Evolutionary conservation across 2,329 filamentous ascomycete species (phyloP), one percentile per base, ranked within the genome.

Genomic region (Monosporascus sp.): DNA sequence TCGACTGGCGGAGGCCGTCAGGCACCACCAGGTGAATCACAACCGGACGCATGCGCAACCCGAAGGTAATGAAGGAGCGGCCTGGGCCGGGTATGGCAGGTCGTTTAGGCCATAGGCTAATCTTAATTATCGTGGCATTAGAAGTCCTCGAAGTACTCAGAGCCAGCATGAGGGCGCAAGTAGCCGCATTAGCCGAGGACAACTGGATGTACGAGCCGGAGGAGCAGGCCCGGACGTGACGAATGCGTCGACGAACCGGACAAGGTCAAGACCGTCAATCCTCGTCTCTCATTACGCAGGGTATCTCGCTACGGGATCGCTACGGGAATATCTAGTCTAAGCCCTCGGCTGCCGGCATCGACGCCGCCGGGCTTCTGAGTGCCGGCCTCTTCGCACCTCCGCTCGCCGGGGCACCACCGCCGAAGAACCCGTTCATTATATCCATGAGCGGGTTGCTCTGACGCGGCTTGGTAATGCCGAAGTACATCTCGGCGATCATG

Each of bases 371-470:
- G 62, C 56, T 72, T 55, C 75, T 73, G 36, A 75, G 61, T n/a
- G 73, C 71, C n/a, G 73, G 73, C 53, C 72, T 74, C 56, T 70
- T 72, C 43, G 64, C 52, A 48, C 58, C 62, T 36, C 62, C 65
- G 48, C 62, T 55, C 22, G 57, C 59, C 31, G 68, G 61, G 22
- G 71, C 78, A n/a, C 80, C 81, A 20, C 91, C 91, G 48, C 92
- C 92, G 66, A 99, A 89, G 79, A 99, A 84, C 58, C 85, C 92
- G 48, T 91, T 92, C 89, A 99, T 95, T 92, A 99, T 97, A 69
- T 99, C 94, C 73, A 97, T 84, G 71, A 99, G 77, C 3, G 92
- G 92, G 71, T 97, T 97, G 59, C 87, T 88, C 76, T 96, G 91
- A 65, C 88, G 82, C 47, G 92, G 93, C 67, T 91, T 87, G 75